phyloP scores from a whole-genome alignment of 2,329 filamentous ascomycete genomes.

The Aspergillus puulaauensis region DNA sequence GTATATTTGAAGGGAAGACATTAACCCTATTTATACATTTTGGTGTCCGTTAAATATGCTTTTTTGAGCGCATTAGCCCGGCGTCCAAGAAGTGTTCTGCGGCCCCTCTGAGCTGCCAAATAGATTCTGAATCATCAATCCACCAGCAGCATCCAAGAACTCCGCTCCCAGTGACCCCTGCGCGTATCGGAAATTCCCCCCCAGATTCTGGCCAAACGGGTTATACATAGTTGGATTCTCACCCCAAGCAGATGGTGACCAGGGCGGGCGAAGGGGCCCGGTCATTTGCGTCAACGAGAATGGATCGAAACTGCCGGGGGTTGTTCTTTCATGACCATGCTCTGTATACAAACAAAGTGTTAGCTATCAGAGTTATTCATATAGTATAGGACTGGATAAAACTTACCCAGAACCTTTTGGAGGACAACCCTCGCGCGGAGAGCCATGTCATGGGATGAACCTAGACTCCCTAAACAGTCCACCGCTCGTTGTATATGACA shows the following conservation, averaged over 20 bases:
- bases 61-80: not conserved
- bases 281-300: conserved; percentile 8
- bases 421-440: conserved; percentile 18
- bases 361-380: not conserved
- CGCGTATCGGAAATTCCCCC: conserved; percentile 13
- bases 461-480: conserved; percentile 18
- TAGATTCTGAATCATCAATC: conserved; percentile 20
- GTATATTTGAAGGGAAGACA: not conserved
- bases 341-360: not conserved
- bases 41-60: not conserved
- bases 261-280: conserved; percentile 9
- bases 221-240: conserved; percentile 11
- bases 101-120: conserved; percentile 14
- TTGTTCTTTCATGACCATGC: conserved; percentile 6
- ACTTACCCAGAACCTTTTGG: conserved; percentile 18
- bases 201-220: conserved; percentile 11
- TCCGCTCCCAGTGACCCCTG: conserved; percentile 21
- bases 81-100: not conserved
- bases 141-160: conserved; percentile 18
- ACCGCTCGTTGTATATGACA: conserved; percentile 18
- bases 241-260: conserved; percentile 5
- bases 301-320: not conserved
- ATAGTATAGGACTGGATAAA: not conserved
- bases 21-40: not conserved
- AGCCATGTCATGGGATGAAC: conserved; percentile 21